Evolutionary conservation across 1,139 yeast genomes (phyloP).

Genomic region (Sugiyamaella paludigena): DNA sequence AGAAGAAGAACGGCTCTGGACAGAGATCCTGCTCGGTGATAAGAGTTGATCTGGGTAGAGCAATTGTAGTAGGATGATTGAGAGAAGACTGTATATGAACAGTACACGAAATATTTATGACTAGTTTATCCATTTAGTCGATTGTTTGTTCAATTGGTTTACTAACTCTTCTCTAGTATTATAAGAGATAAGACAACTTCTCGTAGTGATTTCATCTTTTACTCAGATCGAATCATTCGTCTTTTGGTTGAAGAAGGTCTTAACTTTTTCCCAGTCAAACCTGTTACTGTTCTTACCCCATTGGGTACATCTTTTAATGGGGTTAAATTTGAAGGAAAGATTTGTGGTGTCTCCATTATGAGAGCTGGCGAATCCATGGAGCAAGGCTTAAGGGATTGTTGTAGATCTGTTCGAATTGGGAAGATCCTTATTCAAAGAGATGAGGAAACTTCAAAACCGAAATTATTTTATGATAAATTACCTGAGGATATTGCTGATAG

Average conservation of each 20-base stretch:
- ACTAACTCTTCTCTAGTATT: slow-evolving; percentile 41
- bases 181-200: slow-evolving; percentile 77
- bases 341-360: slow-evolving; percentile 95
- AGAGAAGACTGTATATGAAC: too few species aligned
- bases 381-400: slow-evolving; percentile 93
- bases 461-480: slow-evolving; percentile 76
- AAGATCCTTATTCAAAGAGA: slow-evolving; percentile 95
- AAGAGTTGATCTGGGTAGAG: background rate
- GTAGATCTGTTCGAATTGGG: slow-evolving; percentile 93
- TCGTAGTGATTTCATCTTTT: slow-evolving; percentile 91
- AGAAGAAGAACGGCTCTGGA: background rate
- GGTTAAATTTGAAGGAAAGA: slow-evolving; percentile 81
- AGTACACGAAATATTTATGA: too few species aligned
- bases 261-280: slow-evolving; percentile 83
- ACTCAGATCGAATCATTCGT: slow-evolving; percentile 90
- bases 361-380: slow-evolving; percentile 99
- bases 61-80: background rate
- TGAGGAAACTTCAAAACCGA: slow-evolving; percentile 73
- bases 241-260: slow-evolving; percentile 91
- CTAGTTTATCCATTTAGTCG: background rate
- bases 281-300: slow-evolving; percentile 67
- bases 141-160: background rate
- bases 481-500: slow-evolving; percentile 89
- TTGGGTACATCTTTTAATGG: slow-evolving; percentile 74
- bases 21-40: background rate